These are phyloP conservation scores for Panus rudis DNA, from an alignment of 768 basidiomycete species.

Conservation along the genomic window DNA sequence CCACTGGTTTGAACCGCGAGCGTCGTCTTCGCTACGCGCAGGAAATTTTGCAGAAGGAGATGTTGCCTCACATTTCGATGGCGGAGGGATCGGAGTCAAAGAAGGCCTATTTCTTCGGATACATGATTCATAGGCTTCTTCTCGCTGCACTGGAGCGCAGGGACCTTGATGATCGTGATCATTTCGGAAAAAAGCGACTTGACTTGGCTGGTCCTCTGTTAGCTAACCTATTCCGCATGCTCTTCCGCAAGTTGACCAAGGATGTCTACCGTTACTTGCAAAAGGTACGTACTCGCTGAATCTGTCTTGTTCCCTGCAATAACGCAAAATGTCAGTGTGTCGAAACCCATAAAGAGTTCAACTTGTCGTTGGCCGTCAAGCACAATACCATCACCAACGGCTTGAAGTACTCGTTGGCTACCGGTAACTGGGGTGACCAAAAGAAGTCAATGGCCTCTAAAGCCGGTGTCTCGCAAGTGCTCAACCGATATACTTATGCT, in stretches of 20 bases:
- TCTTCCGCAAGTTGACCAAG: conserved; percentile 93
- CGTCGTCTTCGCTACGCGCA: conserved; percentile 93
- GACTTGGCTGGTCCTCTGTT: conserved; percentile 94
- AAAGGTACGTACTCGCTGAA: conserved; percentile 51
- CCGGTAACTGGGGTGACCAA: conserved; percentile 99
- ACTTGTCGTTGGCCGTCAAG: conserved; percentile 85
- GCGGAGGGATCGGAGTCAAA: conserved; percentile 93
- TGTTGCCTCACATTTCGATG: conserved; percentile 96
- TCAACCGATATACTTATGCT: conserved; percentile 98
- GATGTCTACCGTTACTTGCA: conserved; percentile 96
- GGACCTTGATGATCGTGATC: conserved; percentile 97
- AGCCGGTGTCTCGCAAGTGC: conserved; percentile 96
- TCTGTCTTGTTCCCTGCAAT: conserved; percentile 2
- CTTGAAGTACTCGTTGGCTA: conserved; percentile 94
- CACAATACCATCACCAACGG: conserved; percentile 98
- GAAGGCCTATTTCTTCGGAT: conserved; percentile 99
- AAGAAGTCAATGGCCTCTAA: conserved; percentile 98
- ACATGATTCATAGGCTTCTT: conserved; percentile 96
- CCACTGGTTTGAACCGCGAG: conserved; percentile 85
- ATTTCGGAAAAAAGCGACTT: conserved; percentile 96
- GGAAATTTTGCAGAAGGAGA: conserved; percentile 97
- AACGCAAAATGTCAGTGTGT: conserved; percentile 61
- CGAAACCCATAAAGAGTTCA: conserved; percentile 93
- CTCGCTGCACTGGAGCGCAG: conserved; percentile 90
- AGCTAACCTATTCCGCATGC: conserved; percentile 95